Base-by-base conservation (phyloP, 139 green algal genomes). In the Chlorella sp. region DNA sequence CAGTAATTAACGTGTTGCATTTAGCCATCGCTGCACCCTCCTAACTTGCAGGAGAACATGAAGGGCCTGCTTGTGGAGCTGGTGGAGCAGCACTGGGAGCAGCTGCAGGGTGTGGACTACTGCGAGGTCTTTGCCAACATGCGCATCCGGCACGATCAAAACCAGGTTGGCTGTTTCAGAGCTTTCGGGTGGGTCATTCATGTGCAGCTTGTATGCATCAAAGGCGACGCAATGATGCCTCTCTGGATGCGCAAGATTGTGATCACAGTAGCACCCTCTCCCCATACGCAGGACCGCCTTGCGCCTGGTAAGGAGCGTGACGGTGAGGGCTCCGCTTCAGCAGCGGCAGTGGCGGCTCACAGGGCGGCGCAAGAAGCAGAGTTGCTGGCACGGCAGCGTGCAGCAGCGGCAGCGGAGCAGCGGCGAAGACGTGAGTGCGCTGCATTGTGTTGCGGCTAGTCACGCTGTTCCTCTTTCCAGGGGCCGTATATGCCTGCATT, bases 91-190 rank as follows among this genome's bases (percentile, higher is more conserved):
- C 63, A 74, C 65, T 85, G 82, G 88, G 41, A 83, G 25, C 44
- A 87, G 51, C 83, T 92, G 12, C 38, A 84, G 51, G 55, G 88
- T 18, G 76, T 98, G 0, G 80, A 89, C 25, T 99, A 99, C 76
- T 94, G 97, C 30, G 90, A 98, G 56, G 98, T 94, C 28, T 98
- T 98, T 85, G 86, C 90, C 60, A 80, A 91, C 79, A 91, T 99
- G 63, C 87, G 91, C 80, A 69, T 92, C 39, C 93, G 93, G 78
- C 93, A 97, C 82, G 95, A 98, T 55, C 80, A 85, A 47, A 85
- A 85, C 80, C 80, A 81, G 81, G 81, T 57, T 32, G 34, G 81
- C 23, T 32, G 70, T 28, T n/a, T n/a, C n/a, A n/a, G n/a, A n/a
- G n/a, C n/a, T n/a, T n/a, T n/a, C n/a, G n/a, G n/a, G n/a, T n/a